Evolutionary conservation across 371 early-diverging fungal species (phyloP), one percentile per base, ranked within the genome.

Genomic region (Rhizopus stolonifer): DNA sequence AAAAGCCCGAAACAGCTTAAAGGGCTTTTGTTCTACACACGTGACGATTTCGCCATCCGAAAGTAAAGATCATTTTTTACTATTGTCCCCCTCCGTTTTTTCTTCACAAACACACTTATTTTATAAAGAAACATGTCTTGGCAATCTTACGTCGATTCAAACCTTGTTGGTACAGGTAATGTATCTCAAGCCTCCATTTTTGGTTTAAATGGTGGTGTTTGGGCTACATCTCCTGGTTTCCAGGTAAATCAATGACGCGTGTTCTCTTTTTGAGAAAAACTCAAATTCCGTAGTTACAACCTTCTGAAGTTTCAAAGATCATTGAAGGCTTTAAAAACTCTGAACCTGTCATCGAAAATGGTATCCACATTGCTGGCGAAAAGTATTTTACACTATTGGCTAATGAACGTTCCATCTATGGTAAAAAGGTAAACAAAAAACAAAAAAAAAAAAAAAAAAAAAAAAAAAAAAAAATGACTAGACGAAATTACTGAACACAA

Each of bases 101-200:
- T 29, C 29, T 9, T 9, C 6, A 29, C 9, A 29, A 29, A 29
- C 6, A 29, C 29, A 9, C 29, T 11, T 57, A 50, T 45, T 6
- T 18, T 48, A 14, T 24, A 38, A n/a, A 40, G 13, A 64, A 81
- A 51, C 66, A 87, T 86, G 92, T 88, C 88, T 65, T 92, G 92
- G 91, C 88, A 92, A 81, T 52, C 79, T 56, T 93, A 94, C 81
- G 91, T 94, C 57, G 93, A 93, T 72, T 65, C 29, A 67, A 87
- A 88, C 79, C 85, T 96, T 44, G 60, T 92, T 53, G 91, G 82
- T 44, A 89, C 91, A 53, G 83, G 84, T 31, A 81, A 83, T 61
- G 82, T 95, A 52, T 25, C 63, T 58, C 67, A 82, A 60, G 92
- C 79, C 33, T 89, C 87, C 61, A 94, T 95, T 72, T 81, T 78